These are phyloP conservation scores for Pseudocercospora musae DNA, from an alignment of 2,329 filamentous ascomycete genomes.

Conservation along the genomic window DNA sequence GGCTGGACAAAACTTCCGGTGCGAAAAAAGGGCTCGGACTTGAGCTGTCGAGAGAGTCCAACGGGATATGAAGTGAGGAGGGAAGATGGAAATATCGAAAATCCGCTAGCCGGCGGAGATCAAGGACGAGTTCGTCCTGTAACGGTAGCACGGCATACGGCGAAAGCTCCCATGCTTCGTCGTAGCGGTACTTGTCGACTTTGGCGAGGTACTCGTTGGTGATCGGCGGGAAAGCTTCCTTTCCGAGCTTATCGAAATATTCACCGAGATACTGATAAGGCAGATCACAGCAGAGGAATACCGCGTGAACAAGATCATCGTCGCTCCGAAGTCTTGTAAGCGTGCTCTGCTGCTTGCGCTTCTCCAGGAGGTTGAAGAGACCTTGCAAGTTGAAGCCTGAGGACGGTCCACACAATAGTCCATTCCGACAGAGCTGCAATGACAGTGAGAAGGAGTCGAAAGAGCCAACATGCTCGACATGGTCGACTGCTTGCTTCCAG, in stretches of 20 bases:
- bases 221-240: slow-evolving; percentile 50
- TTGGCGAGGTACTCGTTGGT: slow-evolving; percentile 46
- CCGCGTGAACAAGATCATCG: slow-evolving; percentile 50
- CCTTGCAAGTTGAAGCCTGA: slow-evolving; percentile 59
- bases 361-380: slow-evolving; percentile 50
- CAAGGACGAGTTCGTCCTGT: slow-evolving; percentile 19
- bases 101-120: slow-evolving; percentile 20
- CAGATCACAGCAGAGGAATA: slow-evolving; percentile 61
- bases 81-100: slow-evolving; percentile 3
- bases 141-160: slow-evolving; percentile 38
- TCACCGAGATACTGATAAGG: slow-evolving; percentile 61
- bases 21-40: slow-evolving; percentile 49
- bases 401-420: slow-evolving; percentile 59
- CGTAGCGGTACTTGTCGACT: slow-evolving; percentile 55
- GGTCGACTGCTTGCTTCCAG: slow-evolving; percentile 56
- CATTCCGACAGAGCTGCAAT: slow-evolving; percentile 54
- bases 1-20: slow-evolving; percentile 40
- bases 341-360: slow-evolving; percentile 46
- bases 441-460: slow-evolving; percentile 54
- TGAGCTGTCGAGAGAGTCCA: slow-evolving; percentile 36
- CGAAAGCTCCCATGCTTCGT: slow-evolving; percentile 53
- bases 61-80: slow-evolving; percentile 30
- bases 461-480: slow-evolving; percentile 56
- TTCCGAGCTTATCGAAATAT: slow-evolving; percentile 55
- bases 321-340: slow-evolving; percentile 45